A percentile compares a stretch with the other conserved stretches of the same genome.
Evolutionary conservation across 2,329 filamentous ascomycete species (phyloP).

Genomic region (Metarhizium guizhouense): DNA sequence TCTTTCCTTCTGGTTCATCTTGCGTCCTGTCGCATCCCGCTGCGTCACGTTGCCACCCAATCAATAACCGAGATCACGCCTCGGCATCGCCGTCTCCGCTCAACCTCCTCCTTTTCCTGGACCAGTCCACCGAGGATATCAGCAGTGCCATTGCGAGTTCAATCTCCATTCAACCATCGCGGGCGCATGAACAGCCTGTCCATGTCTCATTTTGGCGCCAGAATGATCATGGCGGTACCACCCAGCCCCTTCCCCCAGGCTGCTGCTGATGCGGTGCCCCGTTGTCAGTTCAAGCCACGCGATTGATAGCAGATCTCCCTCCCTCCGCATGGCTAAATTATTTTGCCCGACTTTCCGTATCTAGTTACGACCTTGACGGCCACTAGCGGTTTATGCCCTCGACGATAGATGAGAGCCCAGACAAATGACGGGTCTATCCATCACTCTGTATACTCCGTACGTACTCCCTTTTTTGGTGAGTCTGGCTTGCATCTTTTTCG

Average conservation of each 20-base stretch:
- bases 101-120: neutral
- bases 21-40: too few relatives aligned
- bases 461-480: too few relatives aligned
- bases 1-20: neutral
- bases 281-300: neutral
- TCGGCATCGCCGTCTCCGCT: conserved; percentile 5
- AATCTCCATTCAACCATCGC: neutral
- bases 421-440: too few relatives aligned
- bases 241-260: neutral
- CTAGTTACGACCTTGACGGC: neutral
- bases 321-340: neutral
- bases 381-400: neutral
- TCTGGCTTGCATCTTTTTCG: too few relatives aligned
- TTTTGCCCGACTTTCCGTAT: neutral
- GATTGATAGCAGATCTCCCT: neutral
- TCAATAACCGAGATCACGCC: conserved; percentile 2
- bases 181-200: neutral
- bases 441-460: neutral
- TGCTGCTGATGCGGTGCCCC: neutral
- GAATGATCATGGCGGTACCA: neutral
- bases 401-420: too few relatives aligned
- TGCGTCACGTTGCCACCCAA: too few relatives aligned
- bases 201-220: neutral
- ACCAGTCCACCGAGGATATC: neutral
- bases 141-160: too few relatives aligned